These are phyloP conservation scores for Trichophyton simii DNA, from an alignment of 2,329 filamentous ascomycete genomes.

Conservation along the genomic window DNA sequence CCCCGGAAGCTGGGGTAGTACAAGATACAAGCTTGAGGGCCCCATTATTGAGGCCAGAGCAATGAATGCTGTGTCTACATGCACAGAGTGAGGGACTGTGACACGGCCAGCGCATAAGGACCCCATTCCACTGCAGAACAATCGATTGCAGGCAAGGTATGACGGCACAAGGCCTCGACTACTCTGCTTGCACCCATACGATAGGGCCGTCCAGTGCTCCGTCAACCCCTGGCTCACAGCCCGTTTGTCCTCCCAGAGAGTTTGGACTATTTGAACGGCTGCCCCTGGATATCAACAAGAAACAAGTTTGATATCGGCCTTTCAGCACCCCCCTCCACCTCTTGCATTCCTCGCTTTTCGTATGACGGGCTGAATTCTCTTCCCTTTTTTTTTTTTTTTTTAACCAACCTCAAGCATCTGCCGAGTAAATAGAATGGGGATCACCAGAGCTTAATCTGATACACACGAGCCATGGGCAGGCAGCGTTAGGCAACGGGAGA, in stretches of 20 bases:
- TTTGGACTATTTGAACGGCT: too few species aligned
- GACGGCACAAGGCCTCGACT: not conserved
- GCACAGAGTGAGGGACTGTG: not conserved
- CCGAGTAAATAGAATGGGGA: not conserved
- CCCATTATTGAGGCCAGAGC: too few species aligned
- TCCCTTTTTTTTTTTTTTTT: not conserved
- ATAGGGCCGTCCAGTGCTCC: not conserved
- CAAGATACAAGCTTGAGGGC: too few species aligned
- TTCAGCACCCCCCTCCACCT: not conserved
- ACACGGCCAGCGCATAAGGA: not conserved
- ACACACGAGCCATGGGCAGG: not conserved
- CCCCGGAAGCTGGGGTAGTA: too few species aligned
- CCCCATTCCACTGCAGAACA: not conserved
- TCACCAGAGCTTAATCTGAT: constrained; percentile 1
- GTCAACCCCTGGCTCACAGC: too few species aligned
- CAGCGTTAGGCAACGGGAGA: not conserved
- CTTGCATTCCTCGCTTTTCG: not conserved
- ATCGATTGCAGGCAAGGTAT: not conserved
- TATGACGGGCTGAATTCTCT: too few species aligned
- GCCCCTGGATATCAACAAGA: not conserved
- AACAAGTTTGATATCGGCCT: not conserved
- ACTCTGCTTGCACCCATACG: not conserved
- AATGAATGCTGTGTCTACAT: not conserved
- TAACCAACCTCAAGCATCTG: not conserved
- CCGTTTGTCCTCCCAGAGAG: too few species aligned